Base-by-base conservation (phyloP, 1,284 basidiomycete genomes). In the Apiotrichum mycotoxinovorans region DNA sequence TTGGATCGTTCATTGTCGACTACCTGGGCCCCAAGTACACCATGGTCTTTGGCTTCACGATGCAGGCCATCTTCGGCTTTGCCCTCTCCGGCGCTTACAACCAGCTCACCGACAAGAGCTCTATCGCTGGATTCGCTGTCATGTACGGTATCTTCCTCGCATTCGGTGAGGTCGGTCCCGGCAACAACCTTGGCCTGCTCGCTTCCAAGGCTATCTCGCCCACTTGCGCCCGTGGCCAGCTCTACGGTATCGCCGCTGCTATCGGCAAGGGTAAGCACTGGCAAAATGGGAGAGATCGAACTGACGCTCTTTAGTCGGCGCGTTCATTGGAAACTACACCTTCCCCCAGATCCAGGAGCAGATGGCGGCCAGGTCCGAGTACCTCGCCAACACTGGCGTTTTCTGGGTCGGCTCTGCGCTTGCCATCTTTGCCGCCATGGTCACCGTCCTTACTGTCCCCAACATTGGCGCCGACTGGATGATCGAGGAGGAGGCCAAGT, bases 141-240 rank as follows among this genome's bases (percentile, higher is more conserved):
- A 79, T 96, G 11, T 96, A 95, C 67, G 92, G 93, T 11, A 84
- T 96, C 53, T 98, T 95, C 83, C 72, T 95, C 56, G 85, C 83
- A 63, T 87, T 90, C 58, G 91, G 91, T 23, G 73, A 71, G 58
- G 57, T 65, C 80, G 85, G 85, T 25, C 88, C 89, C 35, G 89
- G 88, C 45, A 91, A 91, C 76, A 86, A 85, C 62, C 78, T 90
- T 37, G 88, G 87, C 62, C 80, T 93, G 34, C 80, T 94, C 58
- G 91, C 91, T 7, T 81, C 85, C 56, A 94, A 94, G 79, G 83
- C 82, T 22, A 64, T 70, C 3, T 85, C 87, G 56, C 89, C 91
- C 1, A 92, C 90, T 0, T 88, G 88, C 22, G 82, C 91, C 49
- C 86, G 91, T 64, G 91, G 90, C 2, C 87, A 91, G 60, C 87